These are phyloP conservation scores for Pulveroboletus sp. DNA, from an alignment of 768 basidiomycete genomes.

Conservation along the genomic window DNA sequence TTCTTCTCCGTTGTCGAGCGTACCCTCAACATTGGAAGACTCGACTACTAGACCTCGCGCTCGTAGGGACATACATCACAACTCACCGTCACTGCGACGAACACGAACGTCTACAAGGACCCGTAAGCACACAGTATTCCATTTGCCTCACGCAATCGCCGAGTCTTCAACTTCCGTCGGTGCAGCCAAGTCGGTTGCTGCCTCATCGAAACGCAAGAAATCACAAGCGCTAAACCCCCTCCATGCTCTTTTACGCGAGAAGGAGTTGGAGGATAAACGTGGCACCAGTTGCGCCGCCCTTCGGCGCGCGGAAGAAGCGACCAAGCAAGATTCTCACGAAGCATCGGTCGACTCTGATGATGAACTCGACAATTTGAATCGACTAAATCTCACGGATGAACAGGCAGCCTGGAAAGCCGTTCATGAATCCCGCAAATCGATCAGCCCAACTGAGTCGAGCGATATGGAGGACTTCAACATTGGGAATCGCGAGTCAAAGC, in stretches of 20 bases:
- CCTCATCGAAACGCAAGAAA: constrained; percentile 16
- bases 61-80: neutral
- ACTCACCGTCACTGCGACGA: constrained; percentile 5
- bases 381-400: constrained; percentile 33
- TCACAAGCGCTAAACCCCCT: constrained; percentile 46
- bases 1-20: constrained; percentile 24
- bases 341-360: constrained; percentile 11
- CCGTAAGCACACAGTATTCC: constrained; percentile 13
- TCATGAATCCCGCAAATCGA: constrained; percentile 18
- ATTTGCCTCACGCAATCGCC: constrained; percentile 11
- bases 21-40: constrained; percentile 11
- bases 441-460: constrained; percentile 8
- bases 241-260: constrained; percentile 52
- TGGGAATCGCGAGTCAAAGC: constrained; percentile 32
- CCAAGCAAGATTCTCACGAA: constrained; percentile 31
- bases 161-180: constrained; percentile 5
- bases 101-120: constrained; percentile 19
- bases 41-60: neutral
- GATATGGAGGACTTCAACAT: constrained; percentile 33
- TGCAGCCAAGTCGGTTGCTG: neutral
- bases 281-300: constrained; percentile 40
- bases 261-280: constrained; percentile 29
- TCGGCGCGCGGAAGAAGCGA: constrained; percentile 42
- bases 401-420: constrained; percentile 39
- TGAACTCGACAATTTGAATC: constrained; percentile 21